Percentiles rank a stretch among this genome's conserved stretches.
Evolutionary conservation across 163 green algal genomes (phyloP).

Genomic region (Trebouxia gelatinosa): DNA sequence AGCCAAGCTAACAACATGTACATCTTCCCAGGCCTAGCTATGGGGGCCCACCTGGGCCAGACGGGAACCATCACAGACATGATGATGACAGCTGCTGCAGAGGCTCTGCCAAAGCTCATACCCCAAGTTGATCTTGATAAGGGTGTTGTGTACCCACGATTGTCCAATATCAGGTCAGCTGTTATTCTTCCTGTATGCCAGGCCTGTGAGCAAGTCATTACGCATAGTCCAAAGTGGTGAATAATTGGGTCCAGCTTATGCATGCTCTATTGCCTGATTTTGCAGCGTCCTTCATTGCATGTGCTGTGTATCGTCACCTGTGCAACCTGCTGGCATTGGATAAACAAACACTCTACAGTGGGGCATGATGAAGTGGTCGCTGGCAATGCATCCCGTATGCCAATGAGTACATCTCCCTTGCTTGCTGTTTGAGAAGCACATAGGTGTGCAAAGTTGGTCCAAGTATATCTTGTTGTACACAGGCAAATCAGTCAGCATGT

Average conservation of each 20-base stretch:
- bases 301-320: neutral
- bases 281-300: too few species aligned
- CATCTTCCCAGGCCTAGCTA: slow-evolving; percentile 34
- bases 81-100: slow-evolving; percentile 77
- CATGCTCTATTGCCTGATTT: too few species aligned
- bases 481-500: slow-evolving; percentile 69
- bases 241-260: too few species aligned
- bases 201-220: too few species aligned
- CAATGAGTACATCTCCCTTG: too few species aligned
- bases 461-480: slow-evolving; percentile 30
- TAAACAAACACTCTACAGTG: neutral
- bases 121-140: slow-evolving; percentile 42
- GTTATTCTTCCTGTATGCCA: neutral
- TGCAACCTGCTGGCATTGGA: neutral
- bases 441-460: too few species aligned
- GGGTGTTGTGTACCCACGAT: slow-evolving; percentile 55
- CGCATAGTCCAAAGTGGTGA: too few species aligned
- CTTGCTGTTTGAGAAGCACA: too few species aligned
- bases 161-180: slow-evolving; percentile 53
- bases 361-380: neutral
- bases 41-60: slow-evolving; percentile 67
- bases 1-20: slow-evolving; percentile 76
- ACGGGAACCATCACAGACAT: slow-evolving; percentile 58
- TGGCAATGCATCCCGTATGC: too few species aligned
- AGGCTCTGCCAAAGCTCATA: slow-evolving; percentile 46